These are phyloP conservation scores for Xylaria sp. DNA, from an alignment of 495 filamentous ascomycete species.

Conservation along the genomic window DNA sequence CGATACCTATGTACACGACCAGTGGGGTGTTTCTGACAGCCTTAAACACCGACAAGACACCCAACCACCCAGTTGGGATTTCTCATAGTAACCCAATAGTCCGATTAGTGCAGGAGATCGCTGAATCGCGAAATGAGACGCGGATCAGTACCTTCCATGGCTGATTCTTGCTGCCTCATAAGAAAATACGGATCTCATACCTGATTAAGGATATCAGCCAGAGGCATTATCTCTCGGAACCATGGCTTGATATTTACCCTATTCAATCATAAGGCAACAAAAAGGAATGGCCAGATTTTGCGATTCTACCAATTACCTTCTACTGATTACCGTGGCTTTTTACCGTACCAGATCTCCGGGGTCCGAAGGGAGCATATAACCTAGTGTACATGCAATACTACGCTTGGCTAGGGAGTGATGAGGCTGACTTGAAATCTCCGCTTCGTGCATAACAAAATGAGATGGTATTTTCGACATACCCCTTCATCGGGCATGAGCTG, in stretches of 20 bases:
- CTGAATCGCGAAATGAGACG: neutral
- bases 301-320: neutral
- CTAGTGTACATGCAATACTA: slow-evolving; percentile 15
- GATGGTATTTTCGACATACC: neutral
- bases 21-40: neutral
- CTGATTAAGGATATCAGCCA: neutral
- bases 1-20: neutral
- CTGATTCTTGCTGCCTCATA: neutral
- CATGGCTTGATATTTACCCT: neutral
- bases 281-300: neutral
- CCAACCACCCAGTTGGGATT: neutral
- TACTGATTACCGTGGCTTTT: neutral
- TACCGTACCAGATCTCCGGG: neutral
- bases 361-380: neutral
- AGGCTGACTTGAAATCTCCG: slow-evolving; percentile 8
- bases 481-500: neutral
- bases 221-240: neutral
- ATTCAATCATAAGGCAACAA: neutral
- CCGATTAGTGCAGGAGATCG: neutral
- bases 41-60: neutral
- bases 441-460: neutral
- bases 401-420: neutral
- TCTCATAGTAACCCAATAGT: neutral
- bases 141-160: neutral
- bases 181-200: neutral